phyloP scores from a whole-genome alignment of 176 grass and related monocot genomes.

The Canna indica region DNA sequence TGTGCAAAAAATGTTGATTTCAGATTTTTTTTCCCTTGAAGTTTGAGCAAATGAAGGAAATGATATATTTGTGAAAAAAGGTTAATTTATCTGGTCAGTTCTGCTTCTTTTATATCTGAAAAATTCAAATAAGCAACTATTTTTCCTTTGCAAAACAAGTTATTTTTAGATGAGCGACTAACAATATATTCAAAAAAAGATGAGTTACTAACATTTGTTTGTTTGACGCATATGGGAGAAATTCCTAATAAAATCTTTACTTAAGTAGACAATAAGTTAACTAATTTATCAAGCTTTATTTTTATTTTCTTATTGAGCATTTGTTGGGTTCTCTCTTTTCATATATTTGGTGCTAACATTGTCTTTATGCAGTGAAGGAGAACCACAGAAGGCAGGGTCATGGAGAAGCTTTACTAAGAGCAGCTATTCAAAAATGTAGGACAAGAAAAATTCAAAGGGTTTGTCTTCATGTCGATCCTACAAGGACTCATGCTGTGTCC shows the following conservation, averaged over 20 bases:
- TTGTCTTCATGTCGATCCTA: slow-evolving; percentile 74
- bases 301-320: not conserved
- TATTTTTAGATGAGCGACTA: not conserved
- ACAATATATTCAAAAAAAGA: no score
- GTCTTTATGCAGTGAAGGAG: slow-evolving; percentile 54
- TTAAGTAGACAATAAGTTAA: not conserved
- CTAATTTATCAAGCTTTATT: no score
- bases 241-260: no score
- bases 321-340: not conserved
- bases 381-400: slow-evolving; percentile 68
- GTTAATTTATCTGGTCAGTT: not conserved
- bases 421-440: slow-evolving; percentile 58
- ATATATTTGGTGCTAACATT: not conserved
- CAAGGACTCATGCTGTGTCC: slow-evolving; percentile 50
- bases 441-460: slow-evolving; percentile 48
- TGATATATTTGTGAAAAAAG: no score
- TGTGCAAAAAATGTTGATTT: no score
- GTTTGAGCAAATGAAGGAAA: no score
- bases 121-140: not conserved
- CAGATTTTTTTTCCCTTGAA: no score
- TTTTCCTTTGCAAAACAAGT: not conserved
- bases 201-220: no score
- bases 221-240: no score
- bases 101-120: not conserved
- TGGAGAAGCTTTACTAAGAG: slow-evolving; percentile 61